Base-by-base conservation (phyloP, 495 filamentous ascomycete genomes). In the Penicillium diatomitis region DNA sequence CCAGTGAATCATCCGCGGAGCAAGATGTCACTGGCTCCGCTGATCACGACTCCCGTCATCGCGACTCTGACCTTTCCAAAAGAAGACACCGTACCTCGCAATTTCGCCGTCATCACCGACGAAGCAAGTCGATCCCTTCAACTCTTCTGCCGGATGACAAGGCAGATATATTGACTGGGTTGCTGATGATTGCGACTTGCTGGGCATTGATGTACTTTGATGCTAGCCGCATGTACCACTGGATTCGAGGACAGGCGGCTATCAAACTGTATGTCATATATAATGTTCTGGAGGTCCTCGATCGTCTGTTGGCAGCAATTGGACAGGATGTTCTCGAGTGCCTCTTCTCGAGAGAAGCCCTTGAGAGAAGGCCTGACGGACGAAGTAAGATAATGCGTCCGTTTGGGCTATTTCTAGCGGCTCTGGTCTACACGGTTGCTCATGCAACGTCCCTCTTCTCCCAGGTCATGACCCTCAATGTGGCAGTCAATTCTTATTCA, bases 241-340 rank as follows among this genome's bases (percentile, higher is more conserved):
- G 89, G 59, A 96, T 99, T 58, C 83, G 89, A 40, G 92, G 89
- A 6, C 94, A 97, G 68, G 88, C 89, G 4, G 90, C 90, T 6
- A 95, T 99, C 68, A 99, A 99, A 64, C 75, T 99, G 3, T 99
- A 97, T 66, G 90, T 96, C 39, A 96, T 99, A 42, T 97, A 95
- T 71, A 97, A 97, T 58, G 87, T 95, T 32, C 76, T 99, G 4
- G 92, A 99, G 67, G 85, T 83, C 47, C 82, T 82, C 44, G 92
- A 99, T 62, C 82, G 88, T 29, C 74, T 99, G 0, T 79, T 96
- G 46, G 86, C 87, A 4, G 91, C 92, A 1, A 74, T 97, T 27
- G 92, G 92, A 30, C 94, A 97, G 64, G 92, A 99, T 66, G 84
- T 99, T 29, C 79, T 97, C 4, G 94, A 99, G 63, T 96, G 91